Base-by-base conservation (phyloP, 148 eudicot species). In the Persicaria tinctoria region DNA sequence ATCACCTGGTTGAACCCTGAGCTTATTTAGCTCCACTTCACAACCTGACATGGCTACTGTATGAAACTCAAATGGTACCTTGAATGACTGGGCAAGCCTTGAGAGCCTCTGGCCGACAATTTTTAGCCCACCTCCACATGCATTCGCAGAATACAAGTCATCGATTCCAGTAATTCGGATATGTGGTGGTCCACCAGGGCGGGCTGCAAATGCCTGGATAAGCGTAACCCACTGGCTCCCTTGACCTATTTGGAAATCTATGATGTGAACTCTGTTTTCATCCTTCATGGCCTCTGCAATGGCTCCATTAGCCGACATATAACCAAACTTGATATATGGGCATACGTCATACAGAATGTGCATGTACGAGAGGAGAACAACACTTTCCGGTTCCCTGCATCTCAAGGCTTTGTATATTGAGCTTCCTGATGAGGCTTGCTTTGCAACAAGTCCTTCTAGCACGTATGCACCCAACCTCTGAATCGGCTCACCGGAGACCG, bases 221-320 rank as follows among this genome's bases (percentile, higher is more conserved):
- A 88, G 82, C 10, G 92, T 84, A 44, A 88, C 84, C 92, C 92
- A 88, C 38, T 88, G 92, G 66, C 84, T 84, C 46, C 92, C 92
- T 64, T 86, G 92, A 10, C 85, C 85, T 3, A 88, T 86, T 73
- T 80, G 89, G 81, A 88, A 88, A 49, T 88, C 92, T 7, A 88
- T 83, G 6, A 88, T 88, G 77, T 88, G 92, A 72, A 88, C 85
- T 60, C 85, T 76, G 56, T 46, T 80, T 72, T 88, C 86, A 23
- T 86, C 79, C 74, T 88, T 88, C 85, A 77, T 83, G 1, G 92
- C 89, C 76, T 88, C 92, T n/a, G 92, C 92, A 69, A 88, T 88
- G 57, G 92, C 92, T 11, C 92, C 92, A 51, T 88, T 88, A 27
- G 92, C 89, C 1, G 92, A 86, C 92, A 88, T 88, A 81, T 88